Conservation (phyloP, 352 stramenopile species). For the Aphanomyces invadans region DNA sequence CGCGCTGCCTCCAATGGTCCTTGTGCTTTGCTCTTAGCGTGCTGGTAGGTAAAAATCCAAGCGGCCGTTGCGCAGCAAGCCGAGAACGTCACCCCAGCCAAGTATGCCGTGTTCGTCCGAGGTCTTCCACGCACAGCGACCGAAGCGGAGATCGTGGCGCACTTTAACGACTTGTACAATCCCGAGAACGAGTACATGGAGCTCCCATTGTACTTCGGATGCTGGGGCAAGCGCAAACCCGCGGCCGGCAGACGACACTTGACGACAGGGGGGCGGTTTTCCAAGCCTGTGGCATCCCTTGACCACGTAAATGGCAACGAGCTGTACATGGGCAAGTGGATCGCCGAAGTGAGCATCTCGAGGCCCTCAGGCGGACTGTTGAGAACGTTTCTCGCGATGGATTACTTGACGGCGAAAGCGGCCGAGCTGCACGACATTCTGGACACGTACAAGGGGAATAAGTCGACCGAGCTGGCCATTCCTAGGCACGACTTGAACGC, state of each 20-base stretch:
- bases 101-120: conserved; percentile 74
- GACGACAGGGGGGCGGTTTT: conserved; percentile 15
- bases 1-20: too few relatives aligned
- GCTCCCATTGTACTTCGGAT: conserved; percentile 46
- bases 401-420: conserved; percentile 55
- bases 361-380: conserved; percentile 69
- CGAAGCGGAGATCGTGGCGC: conserved; percentile 50
- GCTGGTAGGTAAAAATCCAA: conserved; percentile 32
- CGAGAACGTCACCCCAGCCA: conserved; percentile 73
- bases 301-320: conserved; percentile 38
- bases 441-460: neutral
- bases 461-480: neutral
- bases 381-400: conserved; percentile 63
- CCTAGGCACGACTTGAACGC: neutral
- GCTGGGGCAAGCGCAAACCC: conserved; percentile 42
- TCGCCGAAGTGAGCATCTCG: conserved; percentile 77
- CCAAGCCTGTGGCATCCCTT: conserved; percentile 41
- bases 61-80: conserved; percentile 9
- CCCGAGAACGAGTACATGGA: conserved; percentile 54
- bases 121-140: conserved; percentile 60
- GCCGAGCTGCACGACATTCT: conserved; percentile 51
- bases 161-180: conserved; percentile 75
- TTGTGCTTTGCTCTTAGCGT: conserved; percentile 61
- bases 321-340: conserved; percentile 73
- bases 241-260: conserved; percentile 30